Evolutionary conservation across 1,139 yeast genomes (phyloP).

Genomic region (Taphrina pruni): DNA sequence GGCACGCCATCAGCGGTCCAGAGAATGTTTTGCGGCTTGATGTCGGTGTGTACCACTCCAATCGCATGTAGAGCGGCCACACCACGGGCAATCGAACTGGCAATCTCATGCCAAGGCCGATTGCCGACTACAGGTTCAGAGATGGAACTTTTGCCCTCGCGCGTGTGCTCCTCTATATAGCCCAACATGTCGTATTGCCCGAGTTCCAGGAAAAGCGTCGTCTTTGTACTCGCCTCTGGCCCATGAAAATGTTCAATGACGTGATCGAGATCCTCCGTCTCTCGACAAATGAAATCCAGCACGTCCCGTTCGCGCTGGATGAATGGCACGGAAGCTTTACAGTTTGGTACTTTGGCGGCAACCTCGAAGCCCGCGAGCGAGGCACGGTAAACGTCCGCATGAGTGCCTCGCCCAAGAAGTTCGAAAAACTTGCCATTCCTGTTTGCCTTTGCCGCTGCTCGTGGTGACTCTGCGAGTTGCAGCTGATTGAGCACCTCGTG

Average conservation of each 20-base stretch:
- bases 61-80: slow-evolving; percentile 66
- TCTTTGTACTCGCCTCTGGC: neutral
- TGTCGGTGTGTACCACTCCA: slow-evolving; percentile 93
- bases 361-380: slow-evolving; percentile 11
- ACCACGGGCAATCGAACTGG: slow-evolving; percentile 2
- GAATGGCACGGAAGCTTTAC: slow-evolving; percentile 3
- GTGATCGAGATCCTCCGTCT: slow-evolving; percentile 15
- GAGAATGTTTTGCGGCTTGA: slow-evolving; percentile 88
- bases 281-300: slow-evolving; percentile 15
- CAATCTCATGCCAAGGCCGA: slow-evolving; percentile 10
- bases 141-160: neutral
- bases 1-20: slow-evolving; percentile 75
- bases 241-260: slow-evolving; percentile 17
- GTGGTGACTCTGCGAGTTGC: slow-evolving; percentile 2
- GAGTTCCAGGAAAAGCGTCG: slow-evolving; percentile 17
- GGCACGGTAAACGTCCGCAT: slow-evolving; percentile 23
- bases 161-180: neutral
- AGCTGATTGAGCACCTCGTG: slow-evolving; percentile 7
- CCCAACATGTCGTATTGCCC: slow-evolving; percentile 15
- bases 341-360: slow-evolving; percentile 29
- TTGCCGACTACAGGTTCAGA: slow-evolving; percentile 15
- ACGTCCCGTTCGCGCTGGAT: slow-evolving; percentile 19
- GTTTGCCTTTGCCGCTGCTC: neutral
- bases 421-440: slow-evolving; percentile 1
- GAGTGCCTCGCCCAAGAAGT: slow-evolving; percentile 23